Evolutionary conservation across 2,329 filamentous ascomycete species (phyloP), one percentile per base, ranked within the genome.

Genomic region (Didymosphaeria variabile): DNA sequence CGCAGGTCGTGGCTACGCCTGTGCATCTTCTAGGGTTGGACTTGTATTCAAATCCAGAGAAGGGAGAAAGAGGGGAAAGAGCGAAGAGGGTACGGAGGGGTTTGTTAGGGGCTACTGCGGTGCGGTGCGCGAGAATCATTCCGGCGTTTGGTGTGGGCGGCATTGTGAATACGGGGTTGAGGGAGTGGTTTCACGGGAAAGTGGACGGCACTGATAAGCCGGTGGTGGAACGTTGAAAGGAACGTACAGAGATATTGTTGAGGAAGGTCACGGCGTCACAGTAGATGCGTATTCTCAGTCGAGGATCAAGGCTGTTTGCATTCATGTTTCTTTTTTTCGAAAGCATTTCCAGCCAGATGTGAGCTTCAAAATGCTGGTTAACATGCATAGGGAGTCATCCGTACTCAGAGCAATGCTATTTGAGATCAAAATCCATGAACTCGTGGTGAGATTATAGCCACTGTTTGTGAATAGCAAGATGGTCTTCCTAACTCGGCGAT

Each of bases 61-160:
- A 52, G 13, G 10, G 59, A 5, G 49, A 40, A 13, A 31, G 46
- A 34, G 42, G 29, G 19, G 51, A 66, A 12, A n/a, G 60, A 7
- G 46, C 26, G 17, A 53, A 57, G 19, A 60, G 66, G n/a, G 52
- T 59, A 9, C 49, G 52, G 50, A 66, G 60, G 12, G 65, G 58
- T 26, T 45, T 73, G 12, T 53, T 64, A 26, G 60, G 67, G 9
- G 68, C 68, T 3, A 75, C 72, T 6, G 55, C 62, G 29, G 66
- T 73, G 52, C 62, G 73, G 32, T 74, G 73, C 54, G 63, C 67
- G 44, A 68, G 72, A 36, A 72, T 75, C 32, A 55, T 74, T 40
- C 72, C 73, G 23, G 72, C 71, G 5, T 74, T 75, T 62, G 70
- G 70, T 9, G 62, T 74, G 13, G 72, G 71, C 10, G 63, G 67